A percentile compares a stretch with the other conserved stretches of the same genome.
Evolutionary conservation across 306 rosid genomes (phyloP).

Genomic region (Sindora glabra): DNA sequence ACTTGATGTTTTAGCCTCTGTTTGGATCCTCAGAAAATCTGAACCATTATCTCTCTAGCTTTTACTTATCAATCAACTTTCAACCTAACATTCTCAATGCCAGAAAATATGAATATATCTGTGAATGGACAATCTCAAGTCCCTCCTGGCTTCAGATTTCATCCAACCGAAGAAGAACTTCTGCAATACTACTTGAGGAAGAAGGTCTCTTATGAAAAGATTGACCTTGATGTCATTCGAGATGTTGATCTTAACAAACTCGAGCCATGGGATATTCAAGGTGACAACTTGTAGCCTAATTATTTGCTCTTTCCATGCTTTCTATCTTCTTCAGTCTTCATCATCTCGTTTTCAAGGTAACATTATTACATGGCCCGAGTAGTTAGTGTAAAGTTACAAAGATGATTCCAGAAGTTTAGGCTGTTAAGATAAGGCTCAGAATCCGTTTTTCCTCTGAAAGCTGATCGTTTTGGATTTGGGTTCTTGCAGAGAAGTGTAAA

Average conservation of each 20-base stretch:
- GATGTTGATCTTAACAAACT: conserved; percentile 97
- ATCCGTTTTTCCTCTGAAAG: too few species aligned
- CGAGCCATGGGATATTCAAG: conserved; percentile 99
- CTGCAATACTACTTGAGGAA: conserved; percentile 72
- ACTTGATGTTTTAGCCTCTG: conserved; percentile 23
- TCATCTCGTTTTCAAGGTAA: too few species aligned
- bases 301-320: background rate
- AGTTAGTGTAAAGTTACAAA: too few species aligned
- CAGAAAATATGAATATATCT: conserved; percentile 64
- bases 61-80: too few species aligned
- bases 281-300: conserved; percentile 10
- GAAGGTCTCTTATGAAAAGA: conserved; percentile 66
- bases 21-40: conserved; percentile 15
- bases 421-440: too few species aligned
- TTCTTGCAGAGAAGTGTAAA: conserved; percentile 63
- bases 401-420: too few species aligned
- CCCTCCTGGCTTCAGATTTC: conserved; percentile 88
- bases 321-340: background rate
- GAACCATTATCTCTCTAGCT: conserved; percentile 11
- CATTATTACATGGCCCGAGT: too few species aligned
- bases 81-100: conserved; percentile 19
- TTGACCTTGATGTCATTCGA: conserved; percentile 79
- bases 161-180: conserved; percentile 88
- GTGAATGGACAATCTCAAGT: conserved; percentile 92
- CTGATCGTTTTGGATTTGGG: too few species aligned